Base-by-base conservation (phyloP, 1,284 basidiomycete species). In the Lentinus polychrous region DNA sequence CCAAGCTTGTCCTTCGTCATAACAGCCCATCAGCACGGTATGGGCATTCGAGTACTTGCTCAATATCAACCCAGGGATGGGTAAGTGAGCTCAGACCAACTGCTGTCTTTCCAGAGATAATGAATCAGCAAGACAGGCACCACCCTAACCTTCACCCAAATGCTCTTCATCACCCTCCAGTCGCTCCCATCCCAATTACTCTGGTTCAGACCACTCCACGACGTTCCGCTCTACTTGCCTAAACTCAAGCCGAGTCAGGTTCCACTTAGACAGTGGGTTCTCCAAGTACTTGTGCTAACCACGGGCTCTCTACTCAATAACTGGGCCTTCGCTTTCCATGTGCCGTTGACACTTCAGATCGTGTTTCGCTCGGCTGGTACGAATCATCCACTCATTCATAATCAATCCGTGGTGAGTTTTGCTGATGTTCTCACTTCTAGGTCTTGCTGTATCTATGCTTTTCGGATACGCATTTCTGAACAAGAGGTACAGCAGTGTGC, bases 321-420 rank as follows among this genome's bases (percentile, higher is more conserved):
- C 60, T 85, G 83, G 74, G 90, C 86, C 1, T 94, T 88, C 62
- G 84, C 83, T 0, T 91, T 75, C 58, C 70, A 83, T 50, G 86
- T 94, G 0, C 91, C 91, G 3, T 71, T 93, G 46, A 81, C 89
- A 0, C 71, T 95, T 0, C 83, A 93, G 59, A 94, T 94, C 56
- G 84, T 95, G 24, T 92, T 94, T 62, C 78, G 92, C 35, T 91
- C 88, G 42, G 91, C 89, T 32, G 91, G 91, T 80, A 55, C 65
- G 75, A n/a, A n/a, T 63, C 48, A 15, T 24, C 36, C 32, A 41
- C 24, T 44, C 36, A 53, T 41, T 52, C 27, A 11, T 46, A 2
- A 12, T 34, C 20, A 5, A 6, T 44, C 3, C 23, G 22, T 37
- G 32, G 10, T 27, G 17, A 7, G 14, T n/a, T 24, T 7, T 38